These are phyloP conservation scores for Tympanopsis confertula DNA, from an alignment of 2,329 filamentous ascomycete genomes.

Conservation along the genomic window DNA sequence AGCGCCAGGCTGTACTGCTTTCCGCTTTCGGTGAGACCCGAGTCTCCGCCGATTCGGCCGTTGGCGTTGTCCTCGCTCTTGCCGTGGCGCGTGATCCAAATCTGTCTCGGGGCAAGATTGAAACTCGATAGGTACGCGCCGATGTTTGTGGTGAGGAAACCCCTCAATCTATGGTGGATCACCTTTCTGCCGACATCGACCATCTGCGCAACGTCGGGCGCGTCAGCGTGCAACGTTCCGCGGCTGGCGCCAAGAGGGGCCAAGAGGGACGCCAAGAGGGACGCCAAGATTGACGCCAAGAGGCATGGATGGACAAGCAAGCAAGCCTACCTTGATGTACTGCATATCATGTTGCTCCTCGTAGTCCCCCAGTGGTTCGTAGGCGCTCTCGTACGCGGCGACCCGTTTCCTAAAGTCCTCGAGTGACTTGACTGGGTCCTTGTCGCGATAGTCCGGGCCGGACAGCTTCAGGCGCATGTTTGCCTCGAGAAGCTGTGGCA, in stretches of 20 bases:
- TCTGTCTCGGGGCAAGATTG: conserved; percentile 86
- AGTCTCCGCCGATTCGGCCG: conserved; percentile 85
- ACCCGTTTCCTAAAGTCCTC: conserved; percentile 90
- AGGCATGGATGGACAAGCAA: too few relatives aligned
- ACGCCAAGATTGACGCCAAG: too few relatives aligned
- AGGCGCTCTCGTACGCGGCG: conserved; percentile 84
- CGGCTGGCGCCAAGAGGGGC: background rate
- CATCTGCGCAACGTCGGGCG: conserved; percentile 44
- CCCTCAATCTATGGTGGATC: conserved; percentile 77
- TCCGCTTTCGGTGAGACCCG: conserved; percentile 70
- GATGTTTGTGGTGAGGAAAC: conserved; percentile 83
- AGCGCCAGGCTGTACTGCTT: conserved; percentile 68
- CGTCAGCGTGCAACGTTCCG: conserved; percentile 8
- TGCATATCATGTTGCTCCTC: conserved; percentile 86
- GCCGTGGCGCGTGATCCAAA: conserved; percentile 95
- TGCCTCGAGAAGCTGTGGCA: conserved; percentile 62
- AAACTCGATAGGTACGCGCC: conserved; percentile 94
- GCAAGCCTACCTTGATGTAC: conserved; percentile 67
- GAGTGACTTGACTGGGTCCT: conserved; percentile 75
- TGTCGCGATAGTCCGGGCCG: conserved; percentile 88
- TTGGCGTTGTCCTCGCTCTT: conserved; percentile 79
- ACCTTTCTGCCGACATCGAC: conserved; percentile 94
- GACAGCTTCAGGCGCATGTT: conserved; percentile 97
- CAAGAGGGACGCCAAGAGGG: too few relatives aligned
- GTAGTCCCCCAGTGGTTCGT: conserved; percentile 78